Evolutionary conservation across 2,329 filamentous ascomycete species (phyloP).

Genomic region (Neocucurbitaria cava): DNA sequence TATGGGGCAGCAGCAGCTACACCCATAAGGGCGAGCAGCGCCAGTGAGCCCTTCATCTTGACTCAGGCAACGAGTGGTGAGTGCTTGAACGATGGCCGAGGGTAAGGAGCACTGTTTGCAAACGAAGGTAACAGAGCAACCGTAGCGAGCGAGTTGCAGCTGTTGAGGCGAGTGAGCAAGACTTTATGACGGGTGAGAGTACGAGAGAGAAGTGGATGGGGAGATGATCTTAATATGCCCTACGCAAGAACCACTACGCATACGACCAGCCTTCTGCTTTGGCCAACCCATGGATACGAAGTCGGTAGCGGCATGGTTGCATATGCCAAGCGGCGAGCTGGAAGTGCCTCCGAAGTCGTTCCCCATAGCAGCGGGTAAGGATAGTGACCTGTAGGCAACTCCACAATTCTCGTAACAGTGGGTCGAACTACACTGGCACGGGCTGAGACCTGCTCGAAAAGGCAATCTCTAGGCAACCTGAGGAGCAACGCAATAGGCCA

Average conservation of each 20-base stretch:
- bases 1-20: constrained; percentile 30
- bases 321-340: constrained; percentile 35
- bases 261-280: constrained; percentile 28
- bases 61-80: constrained; percentile 16
- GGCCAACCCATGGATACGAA: constrained; percentile 16
- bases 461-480: constrained; percentile 19
- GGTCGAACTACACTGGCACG: constrained; percentile 17
- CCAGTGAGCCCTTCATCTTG: constrained; percentile 41
- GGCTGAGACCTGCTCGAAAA: constrained; percentile 18
- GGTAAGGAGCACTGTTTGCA: constrained; percentile 26
- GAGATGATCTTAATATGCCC: constrained; percentile 34
- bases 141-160: constrained; percentile 49
- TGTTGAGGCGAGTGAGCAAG: constrained; percentile 21
- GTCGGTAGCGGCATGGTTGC: constrained; percentile 37
- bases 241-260: constrained; percentile 17
- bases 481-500: constrained; percentile 16
- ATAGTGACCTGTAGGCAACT: constrained; percentile 16
- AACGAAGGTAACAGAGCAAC: constrained; percentile 43
- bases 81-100: constrained; percentile 14
- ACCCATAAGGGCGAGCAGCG: constrained; percentile 43
- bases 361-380: constrained; percentile 13
- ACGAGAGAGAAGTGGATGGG: constrained; percentile 17
- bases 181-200: constrained; percentile 24
- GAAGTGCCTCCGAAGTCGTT: constrained; percentile 20
- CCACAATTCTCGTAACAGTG: constrained; percentile 23